A percentile compares a stretch with the other conserved stretches of the same genome.
Evolutionary conservation across 1,139 yeast species (phyloP).

Genomic region (Magnusiomyces suaveolens): DNA sequence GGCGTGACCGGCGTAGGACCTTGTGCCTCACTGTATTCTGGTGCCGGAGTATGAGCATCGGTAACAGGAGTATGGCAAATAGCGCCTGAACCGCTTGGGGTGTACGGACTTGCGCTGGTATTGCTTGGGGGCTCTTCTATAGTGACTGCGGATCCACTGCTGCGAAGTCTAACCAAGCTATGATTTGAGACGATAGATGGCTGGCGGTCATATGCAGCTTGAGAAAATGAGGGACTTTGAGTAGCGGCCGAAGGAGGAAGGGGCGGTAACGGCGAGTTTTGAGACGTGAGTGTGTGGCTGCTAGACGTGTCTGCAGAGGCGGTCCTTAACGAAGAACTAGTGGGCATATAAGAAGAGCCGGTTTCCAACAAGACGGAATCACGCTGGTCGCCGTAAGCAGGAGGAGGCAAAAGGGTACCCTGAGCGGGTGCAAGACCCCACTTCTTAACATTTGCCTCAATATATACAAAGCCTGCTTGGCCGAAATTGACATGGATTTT

Average conservation of each 20-base stretch:
- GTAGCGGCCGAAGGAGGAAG: slow-evolving; percentile 1
- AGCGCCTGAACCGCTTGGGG: no score
- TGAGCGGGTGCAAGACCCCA: slow-evolving; percentile 80
- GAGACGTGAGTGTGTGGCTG: background rate
- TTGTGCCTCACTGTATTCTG: no score
- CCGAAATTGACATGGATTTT: slow-evolving; percentile 78
- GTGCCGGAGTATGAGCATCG: background rate
- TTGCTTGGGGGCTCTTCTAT: background rate
- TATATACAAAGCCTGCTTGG: slow-evolving; percentile 84
- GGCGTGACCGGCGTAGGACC: slow-evolving; percentile 2
- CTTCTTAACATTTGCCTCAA: slow-evolving; percentile 88
- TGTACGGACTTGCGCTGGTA: no score
- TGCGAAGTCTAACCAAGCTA: background rate
- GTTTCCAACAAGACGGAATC: slow-evolving; percentile 35
- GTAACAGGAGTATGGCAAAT: no score
- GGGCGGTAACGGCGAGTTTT: slow-evolving; percentile 2
- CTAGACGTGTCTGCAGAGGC: slow-evolving; percentile 1
- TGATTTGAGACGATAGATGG: background rate
- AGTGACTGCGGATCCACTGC: background rate
- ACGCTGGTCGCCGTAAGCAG: slow-evolving; percentile 50
- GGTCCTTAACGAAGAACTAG: background rate
- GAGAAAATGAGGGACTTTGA: slow-evolving; percentile 5
- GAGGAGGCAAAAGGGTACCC: slow-evolving; percentile 69
- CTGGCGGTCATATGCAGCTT: background rate
- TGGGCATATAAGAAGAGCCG: slow-evolving; percentile 15